Base-by-base conservation (phyloP, 495 filamentous ascomycete species). In the Trichoderma virens region DNA sequence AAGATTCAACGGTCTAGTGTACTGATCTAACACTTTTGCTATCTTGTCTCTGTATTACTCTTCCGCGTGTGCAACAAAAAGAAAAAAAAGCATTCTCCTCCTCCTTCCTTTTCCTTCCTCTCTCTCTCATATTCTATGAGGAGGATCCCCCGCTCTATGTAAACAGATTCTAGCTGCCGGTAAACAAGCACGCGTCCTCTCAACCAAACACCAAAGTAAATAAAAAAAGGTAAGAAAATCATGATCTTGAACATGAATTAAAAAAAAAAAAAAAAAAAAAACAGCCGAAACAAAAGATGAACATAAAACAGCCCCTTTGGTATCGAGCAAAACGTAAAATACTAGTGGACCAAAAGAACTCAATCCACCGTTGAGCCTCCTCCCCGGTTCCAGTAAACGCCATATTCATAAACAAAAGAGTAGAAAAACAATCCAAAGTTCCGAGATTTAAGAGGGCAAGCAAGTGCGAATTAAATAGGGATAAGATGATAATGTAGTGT, bases 71-170 rank as follows among this genome's bases (percentile, higher is more conserved):
- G 20, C n/a, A 0, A 47, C 6, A n/a, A 20, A 20, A 47, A 72
- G 70, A 20, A n/a, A 20, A 20, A 47, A 72, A 70, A 78, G 76
- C 78, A 78, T 75, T 80, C 72, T 69, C 73, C 70, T 74, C 67
- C 65, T 73, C 70, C 73, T 66, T 69, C 28, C 38, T 65, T 66
- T 71, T 60, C 62, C 59, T 61, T 63, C 56, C 34, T 67, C 60
- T 62, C 61, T 56, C 32, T 63, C 60, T 60, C 65, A 64, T n/a
- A 47, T 64, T 54, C 54, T 64, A 28, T 62, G 43, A 63, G 28
- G 31, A 39, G 31, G 2, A 35, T 39, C 30, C 59, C 35, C 31
- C 59, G 14, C 31, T 39, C 59, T 61, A 34, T 61, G 1, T 1
- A 5, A 61, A 61, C 6, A 28, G 16, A n/a, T 35, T 59, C 25